Evolutionary conservation across 805 yeast genomes (phyloP).

Genomic region (Zygoascus tannicola): DNA sequence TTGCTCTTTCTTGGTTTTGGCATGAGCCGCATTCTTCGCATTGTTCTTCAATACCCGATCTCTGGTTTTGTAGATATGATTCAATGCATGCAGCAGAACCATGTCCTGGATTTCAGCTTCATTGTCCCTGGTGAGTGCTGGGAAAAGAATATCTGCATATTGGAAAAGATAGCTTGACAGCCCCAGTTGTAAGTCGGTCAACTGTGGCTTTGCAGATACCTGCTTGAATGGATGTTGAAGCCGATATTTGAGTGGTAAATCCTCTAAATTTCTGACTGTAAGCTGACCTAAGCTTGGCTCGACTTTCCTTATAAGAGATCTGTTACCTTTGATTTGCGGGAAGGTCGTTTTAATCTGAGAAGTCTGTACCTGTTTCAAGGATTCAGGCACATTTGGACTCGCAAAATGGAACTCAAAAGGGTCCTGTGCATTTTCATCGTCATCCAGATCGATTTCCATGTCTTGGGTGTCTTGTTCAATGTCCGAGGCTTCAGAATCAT

Average conservation of each 20-base stretch:
- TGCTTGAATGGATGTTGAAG: constrained; percentile 13
- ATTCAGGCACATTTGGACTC: constrained; percentile 16
- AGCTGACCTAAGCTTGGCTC: neutral
- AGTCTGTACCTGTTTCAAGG: constrained; percentile 18
- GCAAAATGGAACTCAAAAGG: constrained; percentile 76
- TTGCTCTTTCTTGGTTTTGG: constrained; percentile 33
- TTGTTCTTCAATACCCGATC: constrained; percentile 77
- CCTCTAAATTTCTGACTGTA: neutral
- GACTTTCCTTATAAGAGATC: neutral
- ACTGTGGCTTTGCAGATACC: constrained; percentile 18
- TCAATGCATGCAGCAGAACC: constrained; percentile 62
- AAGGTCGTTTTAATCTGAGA: constrained; percentile 14
- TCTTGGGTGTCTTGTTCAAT: constrained; percentile 24
- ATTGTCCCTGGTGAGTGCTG: constrained; percentile 36
- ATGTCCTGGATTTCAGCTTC: constrained; percentile 48
- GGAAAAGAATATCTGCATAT: constrained; percentile 63
- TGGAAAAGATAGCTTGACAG: constrained; percentile 58
- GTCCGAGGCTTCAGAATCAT: constrained; percentile 19
- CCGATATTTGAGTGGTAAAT: constrained; percentile 16
- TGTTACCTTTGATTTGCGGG: constrained; percentile 4
- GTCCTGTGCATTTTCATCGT: constrained; percentile 40
- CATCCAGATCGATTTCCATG: constrained; percentile 33
- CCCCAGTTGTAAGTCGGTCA: constrained; percentile 39
- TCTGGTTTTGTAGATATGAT: constrained; percentile 80
- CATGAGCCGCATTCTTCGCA: constrained; percentile 39